Evolutionary conservation across 2,329 filamentous ascomycete genomes (phyloP).

Genomic region (Monilinia vaccinii-corymbosi): DNA sequence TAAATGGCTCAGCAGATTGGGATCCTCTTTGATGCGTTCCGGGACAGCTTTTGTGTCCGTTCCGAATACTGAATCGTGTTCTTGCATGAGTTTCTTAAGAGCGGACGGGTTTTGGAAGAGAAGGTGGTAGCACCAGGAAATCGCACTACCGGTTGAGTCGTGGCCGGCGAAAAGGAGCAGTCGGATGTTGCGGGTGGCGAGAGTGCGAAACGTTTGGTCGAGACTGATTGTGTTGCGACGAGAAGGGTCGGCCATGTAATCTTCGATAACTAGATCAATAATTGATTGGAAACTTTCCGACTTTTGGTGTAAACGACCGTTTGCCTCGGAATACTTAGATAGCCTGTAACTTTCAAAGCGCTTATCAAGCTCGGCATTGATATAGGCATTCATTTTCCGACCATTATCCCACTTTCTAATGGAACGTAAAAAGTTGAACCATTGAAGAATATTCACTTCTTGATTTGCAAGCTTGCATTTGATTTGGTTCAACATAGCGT

Average conservation of each 20-base stretch:
- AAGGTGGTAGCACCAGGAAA: conserved; percentile 16
- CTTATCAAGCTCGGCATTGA: conserved; percentile 19
- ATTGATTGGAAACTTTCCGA: conserved; percentile 10
- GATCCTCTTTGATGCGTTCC: conserved; percentile 9
- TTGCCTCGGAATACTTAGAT: neutral
- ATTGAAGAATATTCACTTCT: conserved; percentile 14
- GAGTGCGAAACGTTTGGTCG: conserved; percentile 14
- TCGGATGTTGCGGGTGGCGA: conserved; percentile 14
- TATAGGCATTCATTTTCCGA: conserved; percentile 18
- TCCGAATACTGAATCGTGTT: conserved; percentile 22
- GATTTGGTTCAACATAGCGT: conserved; percentile 16
- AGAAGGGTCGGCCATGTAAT: conserved; percentile 15
- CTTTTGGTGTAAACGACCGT: neutral
- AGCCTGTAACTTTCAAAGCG: conserved; percentile 8
- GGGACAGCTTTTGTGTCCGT: conserved; percentile 10
- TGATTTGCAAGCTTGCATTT: conserved; percentile 13
- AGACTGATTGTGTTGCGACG: conserved; percentile 1
- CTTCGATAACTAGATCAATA: conserved; percentile 18
- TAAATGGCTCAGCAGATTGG: conserved; percentile 15
- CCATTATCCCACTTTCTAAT: conserved; percentile 17
- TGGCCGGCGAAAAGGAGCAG: conserved; percentile 20
- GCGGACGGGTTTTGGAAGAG: conserved; percentile 17
- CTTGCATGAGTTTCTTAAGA: conserved; percentile 13
- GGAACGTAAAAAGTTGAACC: conserved; percentile 15
- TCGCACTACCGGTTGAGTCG: conserved; percentile 18